Evolutionary conservation across 139 green algal species (phyloP).

Genomic region (Trebouxia sp.): DNA sequence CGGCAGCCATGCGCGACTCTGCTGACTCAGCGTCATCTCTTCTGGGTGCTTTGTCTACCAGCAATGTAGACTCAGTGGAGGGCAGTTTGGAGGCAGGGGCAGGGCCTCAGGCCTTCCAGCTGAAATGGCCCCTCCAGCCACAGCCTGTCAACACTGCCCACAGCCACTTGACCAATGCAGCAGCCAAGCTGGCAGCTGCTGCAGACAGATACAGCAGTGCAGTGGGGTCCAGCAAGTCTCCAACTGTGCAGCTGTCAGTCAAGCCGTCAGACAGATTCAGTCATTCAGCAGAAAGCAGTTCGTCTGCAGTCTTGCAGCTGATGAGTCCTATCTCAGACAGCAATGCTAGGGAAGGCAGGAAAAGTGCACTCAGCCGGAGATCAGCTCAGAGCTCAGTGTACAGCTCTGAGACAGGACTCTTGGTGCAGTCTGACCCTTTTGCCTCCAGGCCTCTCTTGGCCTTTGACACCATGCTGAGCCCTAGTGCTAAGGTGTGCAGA

Average conservation of each 20-base stretch:
- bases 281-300: too few species aligned
- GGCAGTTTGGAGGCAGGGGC: too few species aligned
- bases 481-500: neutral
- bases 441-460: neutral
- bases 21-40: neutral
- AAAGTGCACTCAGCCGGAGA: neutral
- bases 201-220: conserved; percentile 12
- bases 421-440: neutral
- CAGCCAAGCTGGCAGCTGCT: conserved; percentile 16
- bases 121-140: conserved; percentile 19
- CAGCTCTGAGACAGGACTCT: neutral
- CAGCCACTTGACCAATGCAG: neutral
- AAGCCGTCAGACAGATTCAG: too few species aligned
- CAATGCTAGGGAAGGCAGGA: neutral
- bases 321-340: too few species aligned
- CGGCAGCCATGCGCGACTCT: neutral
- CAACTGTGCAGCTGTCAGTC: neutral
- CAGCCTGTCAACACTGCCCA: conserved; percentile 10
- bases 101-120: conserved; percentile 9
- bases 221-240: neutral
- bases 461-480: neutral
- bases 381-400: conserved; percentile 3
- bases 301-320: too few species aligned
- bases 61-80: neutral
- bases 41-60: neutral